Conservation (phyloP, 305 asterid genomes). For the Solanum hybrid region DNA sequence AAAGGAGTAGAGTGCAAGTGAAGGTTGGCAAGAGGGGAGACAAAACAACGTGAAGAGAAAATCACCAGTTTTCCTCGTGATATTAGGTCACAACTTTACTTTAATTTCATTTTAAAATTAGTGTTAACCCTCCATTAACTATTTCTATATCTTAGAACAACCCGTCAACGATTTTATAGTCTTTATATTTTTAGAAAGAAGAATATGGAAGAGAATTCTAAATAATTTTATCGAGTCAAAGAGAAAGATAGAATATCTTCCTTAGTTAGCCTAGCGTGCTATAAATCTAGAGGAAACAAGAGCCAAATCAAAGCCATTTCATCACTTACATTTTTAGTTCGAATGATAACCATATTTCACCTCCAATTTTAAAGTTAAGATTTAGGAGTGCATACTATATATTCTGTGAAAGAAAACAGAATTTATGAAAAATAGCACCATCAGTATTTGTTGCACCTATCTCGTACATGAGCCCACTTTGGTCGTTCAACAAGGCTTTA, state of each 20-base stretch:
- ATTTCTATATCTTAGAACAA: not conserved
- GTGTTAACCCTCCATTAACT: not conserved
- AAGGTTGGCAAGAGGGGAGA: slow-evolving; percentile 3
- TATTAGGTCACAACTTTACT: not conserved
- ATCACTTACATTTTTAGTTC: not conserved
- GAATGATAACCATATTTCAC: not conserved
- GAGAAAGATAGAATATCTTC: not conserved
- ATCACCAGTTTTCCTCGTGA: not conserved
- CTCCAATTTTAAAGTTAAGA: not conserved
- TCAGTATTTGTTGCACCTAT: too few relatives aligned
- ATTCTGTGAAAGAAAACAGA: too few relatives aligned
- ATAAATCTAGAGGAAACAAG: not conserved
- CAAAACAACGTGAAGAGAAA: slow-evolving; percentile 1
- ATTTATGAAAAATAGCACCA: too few relatives aligned
- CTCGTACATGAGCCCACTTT: too few relatives aligned
- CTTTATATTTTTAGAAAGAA: not conserved
- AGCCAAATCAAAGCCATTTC: not conserved
- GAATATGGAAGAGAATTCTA: not conserved
- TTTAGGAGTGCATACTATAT: too few relatives aligned
- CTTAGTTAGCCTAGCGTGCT: too few relatives aligned
- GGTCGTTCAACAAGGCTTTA: too few relatives aligned
- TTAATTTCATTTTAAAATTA: not conserved
- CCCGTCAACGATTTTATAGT: not conserved
- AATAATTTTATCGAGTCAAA: not conserved
- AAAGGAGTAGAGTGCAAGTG: slow-evolving; percentile 4